Evolutionary conservation across 345 rosid species (phyloP).

Genomic region (Heritiera fomes): DNA sequence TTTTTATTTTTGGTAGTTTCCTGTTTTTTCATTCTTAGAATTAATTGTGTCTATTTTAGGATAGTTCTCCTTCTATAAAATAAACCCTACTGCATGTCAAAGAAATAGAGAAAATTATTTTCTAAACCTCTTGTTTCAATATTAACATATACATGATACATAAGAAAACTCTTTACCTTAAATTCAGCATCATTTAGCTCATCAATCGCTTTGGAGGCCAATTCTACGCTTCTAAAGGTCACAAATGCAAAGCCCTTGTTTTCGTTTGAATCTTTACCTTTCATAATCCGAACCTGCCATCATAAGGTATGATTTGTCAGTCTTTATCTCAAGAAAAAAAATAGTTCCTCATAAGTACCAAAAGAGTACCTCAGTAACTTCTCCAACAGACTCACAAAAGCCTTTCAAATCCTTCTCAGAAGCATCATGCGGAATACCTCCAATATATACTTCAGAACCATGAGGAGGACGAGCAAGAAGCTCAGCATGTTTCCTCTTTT

Average conservation of each 20-base stretch:
- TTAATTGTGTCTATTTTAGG: too few relatives aligned
- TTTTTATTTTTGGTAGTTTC: too few relatives aligned
- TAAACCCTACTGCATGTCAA: too few relatives aligned
- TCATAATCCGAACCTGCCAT: slow-evolving; percentile 59
- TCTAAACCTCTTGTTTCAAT: too few relatives aligned
- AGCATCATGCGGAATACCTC: slow-evolving; percentile 60
- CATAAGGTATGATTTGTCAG: slow-evolving; percentile 18
- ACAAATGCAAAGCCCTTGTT: slow-evolving; percentile 74
- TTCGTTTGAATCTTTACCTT: slow-evolving; percentile 57
- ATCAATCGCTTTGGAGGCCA: slow-evolving; percentile 63
- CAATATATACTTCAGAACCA: slow-evolving; percentile 67
- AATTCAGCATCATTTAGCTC: slow-evolving; percentile 58
- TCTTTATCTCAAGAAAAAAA: background rate
- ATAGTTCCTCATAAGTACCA: background rate
- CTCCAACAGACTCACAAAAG: slow-evolving; percentile 67
- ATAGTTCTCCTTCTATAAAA: too few relatives aligned
- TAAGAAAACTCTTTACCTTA: slow-evolving; percentile 47
- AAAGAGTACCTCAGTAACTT: slow-evolving; percentile 54
- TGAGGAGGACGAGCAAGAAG: slow-evolving; percentile 73
- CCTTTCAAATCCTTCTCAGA: slow-evolving; percentile 52
- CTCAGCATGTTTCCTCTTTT: slow-evolving; percentile 50
- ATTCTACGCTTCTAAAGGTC: slow-evolving; percentile 56
- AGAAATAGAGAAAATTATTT: too few relatives aligned
- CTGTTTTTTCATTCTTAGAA: too few relatives aligned
- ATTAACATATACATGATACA: background rate